A percentile compares a stretch with the other conserved stretches of the same genome.
These are phyloP conservation scores for Podospora pseudocomata DNA, from an alignment of 495 filamentous ascomycete genomes.

Conservation along the genomic window DNA sequence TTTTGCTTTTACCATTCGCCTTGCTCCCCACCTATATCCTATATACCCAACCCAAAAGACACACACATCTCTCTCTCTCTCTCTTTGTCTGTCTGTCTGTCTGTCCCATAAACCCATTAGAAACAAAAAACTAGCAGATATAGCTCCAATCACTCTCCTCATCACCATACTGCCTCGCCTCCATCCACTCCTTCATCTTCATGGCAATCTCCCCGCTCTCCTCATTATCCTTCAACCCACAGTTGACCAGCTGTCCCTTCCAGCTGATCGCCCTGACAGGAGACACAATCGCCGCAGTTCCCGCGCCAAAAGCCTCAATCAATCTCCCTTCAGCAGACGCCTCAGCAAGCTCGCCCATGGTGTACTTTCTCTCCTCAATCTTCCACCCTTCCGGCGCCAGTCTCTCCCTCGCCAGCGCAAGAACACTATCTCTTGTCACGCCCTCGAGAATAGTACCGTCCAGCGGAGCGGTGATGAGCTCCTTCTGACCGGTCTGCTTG, in stretches of 20 bases:
- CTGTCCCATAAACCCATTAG: neutral
- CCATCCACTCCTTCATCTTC: conserved; percentile 93
- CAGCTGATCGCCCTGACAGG: conserved; percentile 86
- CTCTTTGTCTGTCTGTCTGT: no score
- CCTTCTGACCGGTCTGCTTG: conserved; percentile 80
- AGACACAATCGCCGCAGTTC: conserved; percentile 80
- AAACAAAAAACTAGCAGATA: conserved; percentile 25
- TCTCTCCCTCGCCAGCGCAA: conserved; percentile 76
- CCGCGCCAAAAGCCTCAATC: conserved; percentile 88
- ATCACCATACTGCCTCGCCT: conserved; percentile 89
- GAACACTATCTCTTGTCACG: conserved; percentile 84
- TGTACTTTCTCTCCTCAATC: conserved; percentile 81
- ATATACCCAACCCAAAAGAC: conserved; percentile 3
- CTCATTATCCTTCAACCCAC: conserved; percentile 67
- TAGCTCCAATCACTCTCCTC: conserved; percentile 83
- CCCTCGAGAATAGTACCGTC: conserved; percentile 98
- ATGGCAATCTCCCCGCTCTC: conserved; percentile 83
- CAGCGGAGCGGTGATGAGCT: conserved; percentile 85
- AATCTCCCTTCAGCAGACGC: conserved; percentile 81
- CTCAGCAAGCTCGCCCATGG: conserved; percentile 75
- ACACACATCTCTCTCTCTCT: conserved; percentile 8
- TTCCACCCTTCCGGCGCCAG: conserved; percentile 83
- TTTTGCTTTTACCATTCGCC: conserved; percentile 4
- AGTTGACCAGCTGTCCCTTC: conserved; percentile 71
- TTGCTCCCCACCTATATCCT: neutral